A percentile compares a stretch with the other conserved stretches of the same genome.
phyloP scores from a whole-genome alignment of 2,329 filamentous ascomycete species.

The Fusarium clavum region DNA sequence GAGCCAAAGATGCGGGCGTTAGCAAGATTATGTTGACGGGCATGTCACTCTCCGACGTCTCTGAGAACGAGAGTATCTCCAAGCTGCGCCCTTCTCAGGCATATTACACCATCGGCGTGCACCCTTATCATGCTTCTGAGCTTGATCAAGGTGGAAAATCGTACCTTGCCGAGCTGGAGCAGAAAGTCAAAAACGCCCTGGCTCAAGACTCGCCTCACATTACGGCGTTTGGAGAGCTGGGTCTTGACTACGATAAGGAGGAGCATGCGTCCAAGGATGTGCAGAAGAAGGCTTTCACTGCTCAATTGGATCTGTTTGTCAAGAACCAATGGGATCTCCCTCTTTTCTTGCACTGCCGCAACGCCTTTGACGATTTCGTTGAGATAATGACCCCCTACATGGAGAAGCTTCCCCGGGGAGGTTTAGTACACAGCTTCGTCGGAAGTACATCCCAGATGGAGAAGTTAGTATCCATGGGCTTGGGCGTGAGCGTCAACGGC shows the following conservation, averaged over 20 bases:
- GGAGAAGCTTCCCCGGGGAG: slow-evolving; percentile 39
- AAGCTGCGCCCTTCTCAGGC: slow-evolving; percentile 50
- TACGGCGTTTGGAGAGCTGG: slow-evolving; percentile 62
- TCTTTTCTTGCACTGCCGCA: slow-evolving; percentile 45
- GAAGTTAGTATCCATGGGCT: slow-evolving; percentile 37
- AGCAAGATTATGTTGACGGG: slow-evolving; percentile 57
- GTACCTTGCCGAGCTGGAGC: slow-evolving; percentile 40
- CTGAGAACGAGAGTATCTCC: slow-evolving; percentile 47
- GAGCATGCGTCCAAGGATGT: slow-evolving; percentile 54
- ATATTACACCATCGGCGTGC: slow-evolving; percentile 61
- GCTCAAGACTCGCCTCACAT: slow-evolving; percentile 48
- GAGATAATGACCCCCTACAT: slow-evolving; percentile 55
- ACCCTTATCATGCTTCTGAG: slow-evolving; percentile 62
- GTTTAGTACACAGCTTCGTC: slow-evolving; percentile 46
- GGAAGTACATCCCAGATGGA: slow-evolving; percentile 43
- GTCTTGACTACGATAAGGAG: slow-evolving; percentile 62
- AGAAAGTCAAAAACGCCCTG: slow-evolving; percentile 43
- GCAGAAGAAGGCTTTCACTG: slow-evolving; percentile 42
- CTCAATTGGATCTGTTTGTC: slow-evolving; percentile 44
- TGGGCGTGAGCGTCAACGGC: slow-evolving; percentile 57
- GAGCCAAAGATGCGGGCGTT: slow-evolving; percentile 56
- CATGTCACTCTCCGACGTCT: slow-evolving; percentile 50
- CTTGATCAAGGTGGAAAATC: slow-evolving; percentile 50
- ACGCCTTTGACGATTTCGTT: slow-evolving; percentile 46
- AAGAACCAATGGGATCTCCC: slow-evolving; percentile 42